Evolutionary conservation across 352 stramenopile species (phyloP).

Genomic region (Pythium myriotylum): DNA sequence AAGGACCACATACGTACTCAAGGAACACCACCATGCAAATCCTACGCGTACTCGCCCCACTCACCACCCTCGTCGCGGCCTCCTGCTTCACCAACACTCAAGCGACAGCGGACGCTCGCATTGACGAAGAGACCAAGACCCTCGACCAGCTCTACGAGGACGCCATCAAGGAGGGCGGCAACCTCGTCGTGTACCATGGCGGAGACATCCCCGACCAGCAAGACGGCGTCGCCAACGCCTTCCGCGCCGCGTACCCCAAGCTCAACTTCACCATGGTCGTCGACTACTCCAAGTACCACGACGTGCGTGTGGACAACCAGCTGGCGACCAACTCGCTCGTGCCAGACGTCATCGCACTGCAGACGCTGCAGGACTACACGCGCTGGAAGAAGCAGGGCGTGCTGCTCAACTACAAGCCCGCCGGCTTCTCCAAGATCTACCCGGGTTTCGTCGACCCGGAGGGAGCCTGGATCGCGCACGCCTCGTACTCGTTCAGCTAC

Average conservation of each 20-base stretch:
- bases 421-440: conserved; percentile 57
- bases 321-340: no score
- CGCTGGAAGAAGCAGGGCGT: conserved; percentile 44
- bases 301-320: no score
- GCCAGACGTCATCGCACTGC: conserved; percentile 46
- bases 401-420: conserved; percentile 56
- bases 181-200: conserved; percentile 50
- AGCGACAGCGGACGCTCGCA: no score
- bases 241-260: no score
- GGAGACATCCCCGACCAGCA: no score
- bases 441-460: conserved; percentile 37
- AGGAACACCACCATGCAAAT: not conserved
- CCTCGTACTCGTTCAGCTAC: conserved; percentile 46
- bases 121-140: conserved; percentile 9
- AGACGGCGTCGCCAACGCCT: no score
- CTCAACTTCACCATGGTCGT: no score
- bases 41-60: not conserved
- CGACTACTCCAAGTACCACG: no score
- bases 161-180: conserved; percentile 54
- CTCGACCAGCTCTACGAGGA: conserved; percentile 49
- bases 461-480: conserved; percentile 43
- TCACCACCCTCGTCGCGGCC: not conserved
- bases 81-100: no score
- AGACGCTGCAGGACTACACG: conserved; percentile 60
- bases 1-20: conserved; percentile 5